Evolutionary conservation across 805 yeast genomes (phyloP).

Genomic region (Tetrapisispora iriomotensis): DNA sequence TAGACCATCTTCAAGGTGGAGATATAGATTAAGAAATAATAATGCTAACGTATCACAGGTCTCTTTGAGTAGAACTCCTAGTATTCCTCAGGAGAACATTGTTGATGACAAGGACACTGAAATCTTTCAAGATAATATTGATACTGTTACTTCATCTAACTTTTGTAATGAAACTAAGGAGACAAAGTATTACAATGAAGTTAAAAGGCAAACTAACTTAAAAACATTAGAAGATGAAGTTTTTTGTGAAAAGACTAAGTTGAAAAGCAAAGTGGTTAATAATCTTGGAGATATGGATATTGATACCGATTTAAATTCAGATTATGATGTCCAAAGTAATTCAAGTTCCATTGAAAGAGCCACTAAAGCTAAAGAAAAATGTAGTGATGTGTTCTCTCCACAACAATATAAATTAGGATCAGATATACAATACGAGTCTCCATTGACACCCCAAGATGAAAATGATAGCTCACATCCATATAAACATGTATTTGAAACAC

Average conservation of each 20-base stretch:
- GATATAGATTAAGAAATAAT: background rate
- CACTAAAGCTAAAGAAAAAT: slow-evolving; percentile 7
- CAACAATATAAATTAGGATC: background rate
- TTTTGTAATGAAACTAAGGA: background rate
- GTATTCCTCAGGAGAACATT: background rate
- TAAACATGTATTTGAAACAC: slow-evolving; percentile 19
- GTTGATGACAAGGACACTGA: background rate
- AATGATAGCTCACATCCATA: slow-evolving; percentile 12
- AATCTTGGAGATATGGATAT: background rate
- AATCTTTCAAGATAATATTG: no score
- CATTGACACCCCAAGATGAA: slow-evolving; percentile 12
- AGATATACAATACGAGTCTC: slow-evolving; percentile 10
- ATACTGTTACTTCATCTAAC: no score
- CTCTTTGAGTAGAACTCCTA: background rate
- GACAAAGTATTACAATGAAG: slow-evolving; percentile 9
- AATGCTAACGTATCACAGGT: background rate
- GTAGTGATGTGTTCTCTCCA: slow-evolving; percentile 2
- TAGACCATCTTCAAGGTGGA: background rate
- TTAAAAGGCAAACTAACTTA: no score
- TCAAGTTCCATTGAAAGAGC: slow-evolving; percentile 15
- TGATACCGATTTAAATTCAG: background rate
- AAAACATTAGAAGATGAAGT: no score
- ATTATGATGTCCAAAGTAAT: slow-evolving; percentile 5
- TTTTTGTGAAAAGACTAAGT: background rate
- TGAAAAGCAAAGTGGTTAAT: background rate